Evolutionary conservation across 2,329 filamentous ascomycete species (phyloP).

Genomic region (Sclerotinia trifoliorum): DNA sequence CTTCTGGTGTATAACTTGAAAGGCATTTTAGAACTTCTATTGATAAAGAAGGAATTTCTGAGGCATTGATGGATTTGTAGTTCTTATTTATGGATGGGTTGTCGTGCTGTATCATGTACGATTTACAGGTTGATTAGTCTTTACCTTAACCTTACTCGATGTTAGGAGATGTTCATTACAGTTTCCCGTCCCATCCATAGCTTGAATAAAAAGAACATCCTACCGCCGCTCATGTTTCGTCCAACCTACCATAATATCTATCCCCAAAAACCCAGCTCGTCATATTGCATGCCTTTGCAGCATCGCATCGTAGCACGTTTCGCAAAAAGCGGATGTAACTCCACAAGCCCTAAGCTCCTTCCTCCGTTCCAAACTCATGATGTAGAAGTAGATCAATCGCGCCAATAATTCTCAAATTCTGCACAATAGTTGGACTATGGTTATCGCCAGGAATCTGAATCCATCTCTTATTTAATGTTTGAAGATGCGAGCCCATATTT

Average conservation of each 20-base stretch:
- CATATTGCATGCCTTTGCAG: not conserved
- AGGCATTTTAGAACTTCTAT: not conserved
- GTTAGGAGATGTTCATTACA: too few relatives aligned
- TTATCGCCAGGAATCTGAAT: slow-evolving; percentile 42
- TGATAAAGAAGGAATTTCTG: not conserved
- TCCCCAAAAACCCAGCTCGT: too few relatives aligned
- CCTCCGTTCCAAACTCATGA: slow-evolving; percentile 36
- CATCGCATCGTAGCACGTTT: not conserved
- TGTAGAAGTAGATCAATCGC: slow-evolving; percentile 47
- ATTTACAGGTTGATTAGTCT: too few relatives aligned
- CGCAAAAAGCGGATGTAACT: not conserved
- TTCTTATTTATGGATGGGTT: not conserved
- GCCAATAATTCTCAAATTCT: slow-evolving; percentile 48
- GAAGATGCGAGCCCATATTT: slow-evolving; percentile 45
- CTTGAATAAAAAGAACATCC: too few relatives aligned
- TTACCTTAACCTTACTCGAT: too few relatives aligned
- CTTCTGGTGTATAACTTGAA: not conserved
- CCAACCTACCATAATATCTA: too few relatives aligned
- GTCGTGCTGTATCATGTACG: too few relatives aligned
- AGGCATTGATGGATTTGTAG: not conserved
- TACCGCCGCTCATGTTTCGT: too few relatives aligned
- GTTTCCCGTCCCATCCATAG: too few relatives aligned
- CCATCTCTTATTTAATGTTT: slow-evolving; percentile 46
- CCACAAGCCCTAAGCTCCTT: not conserved
- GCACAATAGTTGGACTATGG: slow-evolving; percentile 47